phyloP scores from a whole-genome alignment of 2,329 filamentous ascomycete genomes.

The Aspergillus quadrilineatus region DNA sequence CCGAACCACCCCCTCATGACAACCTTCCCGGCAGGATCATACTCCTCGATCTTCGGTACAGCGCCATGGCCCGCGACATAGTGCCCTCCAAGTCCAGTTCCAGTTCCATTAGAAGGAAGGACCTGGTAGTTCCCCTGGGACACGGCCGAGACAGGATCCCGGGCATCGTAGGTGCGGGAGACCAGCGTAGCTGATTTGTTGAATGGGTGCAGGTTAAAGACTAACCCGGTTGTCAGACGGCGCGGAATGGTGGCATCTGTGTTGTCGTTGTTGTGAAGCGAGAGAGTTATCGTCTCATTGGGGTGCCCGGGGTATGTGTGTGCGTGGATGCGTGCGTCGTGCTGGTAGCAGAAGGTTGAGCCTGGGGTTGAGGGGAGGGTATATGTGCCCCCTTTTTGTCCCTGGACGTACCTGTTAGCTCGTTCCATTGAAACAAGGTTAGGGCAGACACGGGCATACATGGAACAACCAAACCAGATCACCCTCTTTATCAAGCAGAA shows the following conservation, averaged over 20 bases:
- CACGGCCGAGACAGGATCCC: conserved; percentile 22
- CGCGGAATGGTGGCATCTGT: conserved; percentile 13
- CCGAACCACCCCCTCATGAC: conserved; percentile 34
- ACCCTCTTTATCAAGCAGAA: conserved; percentile 25
- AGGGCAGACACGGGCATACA: conserved; percentile 11
- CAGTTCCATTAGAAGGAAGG: conserved; percentile 17
- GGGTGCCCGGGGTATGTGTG: conserved; percentile 13
- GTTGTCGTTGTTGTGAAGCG: conserved; percentile 32
- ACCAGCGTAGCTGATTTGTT: conserved; percentile 20
- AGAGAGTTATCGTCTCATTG: conserved; percentile 25
- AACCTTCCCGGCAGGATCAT: conserved; percentile 26
- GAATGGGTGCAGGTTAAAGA: conserved; percentile 20
- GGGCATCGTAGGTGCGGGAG: conserved; percentile 21
- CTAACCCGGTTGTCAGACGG: not conserved
- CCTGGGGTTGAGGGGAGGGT: not conserved
- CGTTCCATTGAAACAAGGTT: not conserved
- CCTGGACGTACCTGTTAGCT: conserved; percentile 14
- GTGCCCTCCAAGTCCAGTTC: conserved; percentile 8
- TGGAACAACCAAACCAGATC: conserved; percentile 28
- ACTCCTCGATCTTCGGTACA: conserved; percentile 34
- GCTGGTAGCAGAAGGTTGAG: conserved; percentile 24
- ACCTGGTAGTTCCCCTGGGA: conserved; percentile 29
- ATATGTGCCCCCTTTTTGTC: conserved; percentile 22
- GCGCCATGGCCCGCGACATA: conserved; percentile 34
- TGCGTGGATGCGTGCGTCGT: conserved; percentile 31